Percentiles rank a stretch among this genome's conserved stretches.
phyloP scores from a whole-genome alignment of 352 stramenopile genomes.

The Pythium aristosporum region DNA sequence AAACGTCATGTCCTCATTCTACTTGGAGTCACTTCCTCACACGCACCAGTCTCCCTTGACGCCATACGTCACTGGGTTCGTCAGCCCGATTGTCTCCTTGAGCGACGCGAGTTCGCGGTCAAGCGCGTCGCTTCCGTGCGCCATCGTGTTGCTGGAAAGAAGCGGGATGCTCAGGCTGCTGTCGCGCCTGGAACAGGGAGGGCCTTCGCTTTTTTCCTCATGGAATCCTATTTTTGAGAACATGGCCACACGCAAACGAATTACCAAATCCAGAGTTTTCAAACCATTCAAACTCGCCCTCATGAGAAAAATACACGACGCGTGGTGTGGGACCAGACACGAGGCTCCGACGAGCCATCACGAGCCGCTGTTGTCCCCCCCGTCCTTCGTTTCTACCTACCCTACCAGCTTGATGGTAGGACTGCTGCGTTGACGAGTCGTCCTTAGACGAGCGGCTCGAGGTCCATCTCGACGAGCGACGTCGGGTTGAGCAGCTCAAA shows the following conservation, averaged over 20 bases:
- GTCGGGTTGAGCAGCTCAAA: slow-evolving; percentile 98
- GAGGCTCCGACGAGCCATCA: too few relatives aligned
- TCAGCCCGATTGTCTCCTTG: slow-evolving; percentile 70
- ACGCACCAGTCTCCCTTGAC: slow-evolving; percentile 69
- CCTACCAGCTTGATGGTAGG: neutral
- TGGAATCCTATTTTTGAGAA: slow-evolving; percentile 19
- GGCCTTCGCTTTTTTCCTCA: neutral
- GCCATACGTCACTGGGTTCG: slow-evolving; percentile 77
- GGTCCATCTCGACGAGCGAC: slow-evolving; percentile 97
- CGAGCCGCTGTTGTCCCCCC: too few relatives aligned
- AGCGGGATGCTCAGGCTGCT: neutral
- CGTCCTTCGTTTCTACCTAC: slow-evolving; percentile 10
- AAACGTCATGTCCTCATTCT: neutral
- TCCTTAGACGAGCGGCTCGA: slow-evolving; percentile 95
- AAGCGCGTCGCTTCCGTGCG: slow-evolving; percentile 39
- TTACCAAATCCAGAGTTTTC: slow-evolving; percentile 3
- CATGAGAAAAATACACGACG: slow-evolving; percentile 11
- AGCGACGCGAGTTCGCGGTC: slow-evolving; percentile 68
- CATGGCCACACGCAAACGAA: too few relatives aligned
- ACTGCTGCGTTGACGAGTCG: neutral
- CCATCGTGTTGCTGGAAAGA: neutral
- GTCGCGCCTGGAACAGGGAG: neutral
- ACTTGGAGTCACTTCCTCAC: neutral
- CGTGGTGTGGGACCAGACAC: too few relatives aligned
- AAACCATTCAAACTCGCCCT: slow-evolving; percentile 1